phyloP scores from a whole-genome alignment of 179 eudicot species.

The Spergularia azorica region DNA sequence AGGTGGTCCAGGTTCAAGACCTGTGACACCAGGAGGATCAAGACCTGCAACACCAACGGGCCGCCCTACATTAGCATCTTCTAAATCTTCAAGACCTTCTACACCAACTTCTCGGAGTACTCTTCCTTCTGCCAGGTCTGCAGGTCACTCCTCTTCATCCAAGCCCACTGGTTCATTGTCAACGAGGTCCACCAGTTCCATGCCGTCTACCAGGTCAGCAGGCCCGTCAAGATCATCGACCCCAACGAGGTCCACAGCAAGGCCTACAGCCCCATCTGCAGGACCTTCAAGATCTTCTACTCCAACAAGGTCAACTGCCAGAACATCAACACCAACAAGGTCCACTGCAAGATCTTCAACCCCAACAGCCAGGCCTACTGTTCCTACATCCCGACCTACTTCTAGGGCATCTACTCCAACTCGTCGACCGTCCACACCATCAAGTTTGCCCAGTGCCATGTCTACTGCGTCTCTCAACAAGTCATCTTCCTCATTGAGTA shows the following conservation, averaged over 20 bases:
- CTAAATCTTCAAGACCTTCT: conserved; percentile 51
- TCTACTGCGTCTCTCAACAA: conserved; percentile 47
- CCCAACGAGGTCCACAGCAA: conserved; percentile 65
- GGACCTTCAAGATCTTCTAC: conserved; percentile 52
- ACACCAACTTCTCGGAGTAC: conserved; percentile 53
- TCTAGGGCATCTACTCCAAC: conserved; percentile 84
- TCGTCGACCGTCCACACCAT: conserved; percentile 54
- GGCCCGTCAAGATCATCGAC: conserved; percentile 80
- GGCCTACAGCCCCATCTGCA: conserved; percentile 72
- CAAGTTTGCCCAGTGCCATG: conserved; percentile 39
- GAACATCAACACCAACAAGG: conserved; percentile 79
- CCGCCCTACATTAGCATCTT: conserved; percentile 60
- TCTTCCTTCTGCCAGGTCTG: conserved; percentile 37
- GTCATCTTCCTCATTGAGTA: conserved; percentile 54
- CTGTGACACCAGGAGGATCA: conserved; percentile 77
- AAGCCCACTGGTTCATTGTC: conserved; percentile 47
- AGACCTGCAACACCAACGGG: conserved; percentile 95
- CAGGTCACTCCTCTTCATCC: conserved; percentile 37
- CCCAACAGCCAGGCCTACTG: conserved; percentile 66
- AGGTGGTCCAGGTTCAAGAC: conserved; percentile 48
- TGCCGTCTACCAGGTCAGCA: conserved; percentile 55
- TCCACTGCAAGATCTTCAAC: conserved; percentile 84
- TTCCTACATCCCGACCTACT: conserved; percentile 59
- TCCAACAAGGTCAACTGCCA: conserved; percentile 59
- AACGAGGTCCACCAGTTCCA: conserved; percentile 36